A percentile compares a stretch with the other conserved stretches of the same genome.
phyloP scores from a whole-genome alignment of 108 stramenopile genomes.

The Cyclotella baltica region DNA sequence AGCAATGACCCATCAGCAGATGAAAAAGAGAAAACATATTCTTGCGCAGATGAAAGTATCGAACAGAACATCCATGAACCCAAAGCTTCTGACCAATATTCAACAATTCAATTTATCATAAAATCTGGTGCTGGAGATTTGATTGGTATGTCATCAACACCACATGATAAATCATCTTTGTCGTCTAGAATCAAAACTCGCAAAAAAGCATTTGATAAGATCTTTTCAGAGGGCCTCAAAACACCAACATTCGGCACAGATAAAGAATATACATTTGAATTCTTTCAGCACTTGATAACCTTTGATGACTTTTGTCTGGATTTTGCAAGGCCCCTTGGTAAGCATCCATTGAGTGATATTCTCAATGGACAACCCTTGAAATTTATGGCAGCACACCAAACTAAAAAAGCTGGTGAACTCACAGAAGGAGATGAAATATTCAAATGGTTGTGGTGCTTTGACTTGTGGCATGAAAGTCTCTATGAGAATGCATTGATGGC shows the following conservation, averaged over 20 bases:
- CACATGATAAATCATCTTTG: constrained; percentile 23
- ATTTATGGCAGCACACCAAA: constrained; percentile 65
- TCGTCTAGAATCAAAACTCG: constrained; percentile 57
- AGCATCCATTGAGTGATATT: constrained; percentile 51
- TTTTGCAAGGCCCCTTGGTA: constrained; percentile 68
- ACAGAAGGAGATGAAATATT: constrained; percentile 13
- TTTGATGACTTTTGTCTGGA: constrained; percentile 78
- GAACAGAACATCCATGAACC: constrained; percentile 22
- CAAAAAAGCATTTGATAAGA: constrained; percentile 78
- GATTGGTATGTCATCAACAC: constrained; percentile 6
- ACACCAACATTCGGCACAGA: constrained; percentile 54
- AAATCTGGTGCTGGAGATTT: constrained; percentile 28
- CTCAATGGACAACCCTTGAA: constrained; percentile 78
- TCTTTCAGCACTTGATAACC: constrained; percentile 80
- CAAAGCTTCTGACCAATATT: constrained; percentile 26
- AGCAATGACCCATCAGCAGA: background rate
- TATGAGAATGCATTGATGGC: constrained; percentile 19
- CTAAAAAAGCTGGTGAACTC: background rate
- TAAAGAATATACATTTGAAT: constrained; percentile 84
- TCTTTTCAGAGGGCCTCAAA: constrained; percentile 28
- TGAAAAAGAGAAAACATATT: background rate
- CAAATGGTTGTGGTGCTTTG: constrained; percentile 72
- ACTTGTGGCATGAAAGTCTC: constrained; percentile 76
- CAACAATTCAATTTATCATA: constrained; percentile 46
- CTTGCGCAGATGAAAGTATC: constrained; percentile 21